Base-by-base conservation (phyloP, 1,284 basidiomycete species). In the Stereum hirsutum region DNA sequence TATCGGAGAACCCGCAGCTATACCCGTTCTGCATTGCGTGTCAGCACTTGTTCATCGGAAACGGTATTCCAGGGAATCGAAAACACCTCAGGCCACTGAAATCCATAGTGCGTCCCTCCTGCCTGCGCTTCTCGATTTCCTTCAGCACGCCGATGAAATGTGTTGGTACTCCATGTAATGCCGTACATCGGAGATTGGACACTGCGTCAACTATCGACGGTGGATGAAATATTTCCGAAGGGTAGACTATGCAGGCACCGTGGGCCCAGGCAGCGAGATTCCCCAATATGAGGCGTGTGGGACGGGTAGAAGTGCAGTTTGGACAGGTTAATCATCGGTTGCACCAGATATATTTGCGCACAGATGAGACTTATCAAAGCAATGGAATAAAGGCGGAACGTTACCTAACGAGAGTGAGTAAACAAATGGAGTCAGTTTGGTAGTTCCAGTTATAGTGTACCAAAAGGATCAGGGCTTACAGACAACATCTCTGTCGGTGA, bases 121-220 rank as follows among this genome's bases (percentile, higher is more conserved):
- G 57, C 34, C 63, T 63, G 35, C 81, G 62, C 42, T 66, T 70
- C 46, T 79, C 73, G 3, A 88, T 66, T 57, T 86, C 83, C 0
- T 72, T 60, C 15, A 91, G 64, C 1, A 89, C 72, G 4, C 80
- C 85, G 4, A 88, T 66, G 59, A 90, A 90, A 56, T 90, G 88
- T 0, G 88, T 89, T 0, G 89, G 88, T 2, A 91, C 89, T 6
- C 88, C 89, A 52, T 91, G 86, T 41, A 91, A 62, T 0, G 82
- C 84, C 0, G 87, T 89, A 46, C 85, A 89, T 44, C 64, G 64
- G 52, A 89, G 85, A 26, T 71, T 64, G 6, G 70, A 59, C 12
- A 89, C 61, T 0, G 87, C 74, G 44, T 87, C 74, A 32, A 88
- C 75, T 44, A 84, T 77, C 8, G 76, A 65, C 30, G 61, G 59